phyloP scores from a whole-genome alignment of 2,329 filamentous ascomycete species.

The Penicillium sp. region DNA sequence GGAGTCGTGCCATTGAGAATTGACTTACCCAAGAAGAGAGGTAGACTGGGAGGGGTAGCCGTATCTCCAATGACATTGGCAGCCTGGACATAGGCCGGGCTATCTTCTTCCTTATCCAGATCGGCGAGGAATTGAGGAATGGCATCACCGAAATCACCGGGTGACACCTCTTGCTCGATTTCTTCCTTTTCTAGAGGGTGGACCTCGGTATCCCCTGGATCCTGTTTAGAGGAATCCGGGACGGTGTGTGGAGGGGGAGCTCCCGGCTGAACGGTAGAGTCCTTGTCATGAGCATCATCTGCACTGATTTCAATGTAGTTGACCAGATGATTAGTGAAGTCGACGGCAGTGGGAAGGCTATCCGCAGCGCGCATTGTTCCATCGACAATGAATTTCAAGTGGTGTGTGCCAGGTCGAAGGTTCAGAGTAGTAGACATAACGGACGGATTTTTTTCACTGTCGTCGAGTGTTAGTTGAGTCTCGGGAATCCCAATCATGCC shows the following conservation, averaged over 20 bases:
- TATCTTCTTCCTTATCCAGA: slow-evolving; percentile 79
- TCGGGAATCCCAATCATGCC: slow-evolving; percentile 4
- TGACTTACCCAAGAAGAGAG: slow-evolving; percentile 88
- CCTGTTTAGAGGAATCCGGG: slow-evolving; percentile 41
- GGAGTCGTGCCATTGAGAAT: slow-evolving; percentile 88
- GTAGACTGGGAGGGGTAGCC: slow-evolving; percentile 79
- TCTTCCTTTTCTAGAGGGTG: slow-evolving; percentile 38
- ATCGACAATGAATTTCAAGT: slow-evolving; percentile 94
- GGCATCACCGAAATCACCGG: slow-evolving; percentile 65
- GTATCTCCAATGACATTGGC: slow-evolving; percentile 73
- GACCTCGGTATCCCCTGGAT: slow-evolving; percentile 31
- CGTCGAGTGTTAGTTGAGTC: slow-evolving; percentile 15
- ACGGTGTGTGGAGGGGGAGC: slow-evolving; percentile 48
- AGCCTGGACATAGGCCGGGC: slow-evolving; percentile 70
- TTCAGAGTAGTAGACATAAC: slow-evolving; percentile 75
- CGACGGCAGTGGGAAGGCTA: slow-evolving; percentile 87
- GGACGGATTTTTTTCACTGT: slow-evolving; percentile 50
- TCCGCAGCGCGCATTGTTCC: slow-evolving; percentile 88
- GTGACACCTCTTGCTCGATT: slow-evolving; percentile 57
- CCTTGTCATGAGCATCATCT: slow-evolving; percentile 58
- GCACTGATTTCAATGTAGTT: slow-evolving; percentile 95
- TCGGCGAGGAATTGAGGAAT: slow-evolving; percentile 85
- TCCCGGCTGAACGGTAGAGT: slow-evolving; percentile 38
- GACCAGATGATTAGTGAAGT: slow-evolving; percentile 96
- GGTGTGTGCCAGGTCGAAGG: slow-evolving; percentile 89